Conservation (phyloP, 352 stramenopile genomes). For the Globisporangium yorkense region DNA sequence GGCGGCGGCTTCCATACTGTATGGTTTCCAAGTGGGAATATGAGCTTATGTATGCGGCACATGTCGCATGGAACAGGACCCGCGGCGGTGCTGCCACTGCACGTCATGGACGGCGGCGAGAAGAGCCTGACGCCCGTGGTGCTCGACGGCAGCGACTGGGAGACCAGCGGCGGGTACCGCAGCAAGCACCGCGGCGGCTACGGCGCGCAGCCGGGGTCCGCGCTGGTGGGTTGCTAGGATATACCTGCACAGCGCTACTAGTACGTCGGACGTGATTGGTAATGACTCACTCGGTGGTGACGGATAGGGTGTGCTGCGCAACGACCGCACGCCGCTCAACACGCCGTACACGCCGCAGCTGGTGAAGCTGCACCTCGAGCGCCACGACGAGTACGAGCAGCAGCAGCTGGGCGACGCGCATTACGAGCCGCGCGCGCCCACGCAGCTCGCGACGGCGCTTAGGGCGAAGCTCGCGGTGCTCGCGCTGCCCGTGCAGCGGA, state of each 20-base stretch:
- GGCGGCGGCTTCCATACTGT: too few relatives aligned
- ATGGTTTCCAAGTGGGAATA: too few relatives aligned
- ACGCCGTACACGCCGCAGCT: constrained; percentile 81
- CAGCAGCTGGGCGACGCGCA: constrained; percentile 21
- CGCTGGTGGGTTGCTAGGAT: constrained; percentile 21
- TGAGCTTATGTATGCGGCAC: neutral
- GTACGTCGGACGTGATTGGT: neutral
- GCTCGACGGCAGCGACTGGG: constrained; percentile 38
- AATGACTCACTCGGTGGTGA: neutral
- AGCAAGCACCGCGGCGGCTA: constrained; percentile 32
- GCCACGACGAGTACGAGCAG: constrained; percentile 52
- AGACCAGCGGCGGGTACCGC: constrained; percentile 23
- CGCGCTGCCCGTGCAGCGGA: constrained; percentile 36
- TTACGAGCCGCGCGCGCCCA: constrained; percentile 19
- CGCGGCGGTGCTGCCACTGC: neutral
- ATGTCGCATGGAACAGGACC: neutral
- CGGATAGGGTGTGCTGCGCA: constrained; percentile 47
- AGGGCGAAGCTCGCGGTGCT: constrained; percentile 35
- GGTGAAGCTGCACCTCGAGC: constrained; percentile 72
- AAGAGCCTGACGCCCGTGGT: constrained; percentile 15
- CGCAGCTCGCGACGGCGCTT: constrained; percentile 26
- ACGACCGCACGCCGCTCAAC: constrained; percentile 74
- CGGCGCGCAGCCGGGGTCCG: constrained; percentile 26
- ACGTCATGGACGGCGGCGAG: constrained; percentile 14
- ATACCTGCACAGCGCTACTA: too few relatives aligned